Conservation (phyloP, 495 filamentous ascomycete genomes). For the Annulohypoxylon nitens region DNA sequence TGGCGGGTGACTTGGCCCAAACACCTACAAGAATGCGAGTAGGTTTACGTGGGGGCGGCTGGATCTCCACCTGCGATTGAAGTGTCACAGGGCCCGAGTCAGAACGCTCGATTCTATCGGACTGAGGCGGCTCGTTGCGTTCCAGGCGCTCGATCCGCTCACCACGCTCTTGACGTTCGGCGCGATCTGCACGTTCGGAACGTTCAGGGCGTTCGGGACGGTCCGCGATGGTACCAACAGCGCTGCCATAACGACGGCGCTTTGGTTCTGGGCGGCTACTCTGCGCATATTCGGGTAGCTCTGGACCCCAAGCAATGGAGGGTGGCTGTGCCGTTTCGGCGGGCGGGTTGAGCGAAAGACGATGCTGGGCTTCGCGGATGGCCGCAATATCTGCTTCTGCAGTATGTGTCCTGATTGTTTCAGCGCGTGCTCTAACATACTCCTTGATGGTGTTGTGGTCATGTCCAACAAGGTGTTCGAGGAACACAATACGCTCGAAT, state of each 20-base stretch:
- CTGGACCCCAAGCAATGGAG: slow-evolving; percentile 58
- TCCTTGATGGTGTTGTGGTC: slow-evolving; percentile 66
- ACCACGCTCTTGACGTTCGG: slow-evolving; percentile 9
- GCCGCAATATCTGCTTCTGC: slow-evolving; percentile 52
- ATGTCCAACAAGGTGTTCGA: slow-evolving; percentile 60
- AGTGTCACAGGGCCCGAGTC: slow-evolving; percentile 22
- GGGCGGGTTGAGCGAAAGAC: slow-evolving; percentile 52
- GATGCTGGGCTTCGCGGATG: slow-evolving; percentile 56
- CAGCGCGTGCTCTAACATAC: slow-evolving; percentile 64
- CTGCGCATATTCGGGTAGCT: slow-evolving; percentile 56
- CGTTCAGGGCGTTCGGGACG: slow-evolving; percentile 13
- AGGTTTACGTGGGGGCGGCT: slow-evolving; percentile 51
- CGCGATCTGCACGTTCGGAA: slow-evolving; percentile 8
- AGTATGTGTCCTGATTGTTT: slow-evolving; percentile 40
- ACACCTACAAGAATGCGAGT: slow-evolving; percentile 63
- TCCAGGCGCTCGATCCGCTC: not conserved
- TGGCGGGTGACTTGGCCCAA: slow-evolving; percentile 61
- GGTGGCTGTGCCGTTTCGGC: slow-evolving; percentile 53
- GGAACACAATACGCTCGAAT: slow-evolving; percentile 65
- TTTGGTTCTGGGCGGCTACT: slow-evolving; percentile 52
- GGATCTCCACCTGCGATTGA: slow-evolving; percentile 36
- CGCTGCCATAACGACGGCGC: slow-evolving; percentile 51
- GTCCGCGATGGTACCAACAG: slow-evolving; percentile 34
- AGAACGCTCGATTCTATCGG: slow-evolving; percentile 3
- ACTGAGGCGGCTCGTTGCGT: slow-evolving; percentile 18